Evolutionary conservation across 495 filamentous ascomycete species (phyloP), one percentile per base, ranked within the genome.

Genomic region (Glonium stellatum): DNA sequence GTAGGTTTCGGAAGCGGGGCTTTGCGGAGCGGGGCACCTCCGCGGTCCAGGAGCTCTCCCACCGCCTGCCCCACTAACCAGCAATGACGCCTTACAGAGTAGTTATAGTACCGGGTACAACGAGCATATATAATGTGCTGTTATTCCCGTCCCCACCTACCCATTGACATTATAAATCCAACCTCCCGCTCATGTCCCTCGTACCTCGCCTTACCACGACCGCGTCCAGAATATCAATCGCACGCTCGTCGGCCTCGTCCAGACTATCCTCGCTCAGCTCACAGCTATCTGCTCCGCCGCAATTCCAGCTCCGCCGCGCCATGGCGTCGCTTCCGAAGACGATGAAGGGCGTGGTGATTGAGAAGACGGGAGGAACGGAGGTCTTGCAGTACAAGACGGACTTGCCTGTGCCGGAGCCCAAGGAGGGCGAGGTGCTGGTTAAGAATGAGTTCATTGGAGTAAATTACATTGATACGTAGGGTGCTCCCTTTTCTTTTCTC

Each of bases 401-500:
- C 65, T 69, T 91, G 4, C 90, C 90, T 21, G 84, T 96, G 10
- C 90, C 92, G 0, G 74, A 77, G 23, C 83, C 85, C 31, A 73
- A 82, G 54, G 82, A 86, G 44, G 86, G 84, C 49, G 79, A 97
- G 59, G 61, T 97, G 31, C 80, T 97, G 2, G 82, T 97, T 49
- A 88, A 88, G 73, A 97, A 97, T 70, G 83, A 89, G 57, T 87
- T 83, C 67, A 80, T 88, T 47, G 92, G 92, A 18, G 77, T 97
- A 55, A 96, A 97, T 73, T 97, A 84, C 74, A 96, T 97, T 70
- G 87, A 89, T 68, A 88, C 79, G 80, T 85, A 75, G 56, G 39
- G 44, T 41, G 23, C 48, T 35, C 53, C 39, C 49, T 49, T 46
- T 5, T 46, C 49, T 34, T 39, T 46, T 46, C n/a, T 41, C 21